Base-by-base conservation (phyloP, 2,329 filamentous ascomycete species). In the Penicillium crustosum region DNA sequence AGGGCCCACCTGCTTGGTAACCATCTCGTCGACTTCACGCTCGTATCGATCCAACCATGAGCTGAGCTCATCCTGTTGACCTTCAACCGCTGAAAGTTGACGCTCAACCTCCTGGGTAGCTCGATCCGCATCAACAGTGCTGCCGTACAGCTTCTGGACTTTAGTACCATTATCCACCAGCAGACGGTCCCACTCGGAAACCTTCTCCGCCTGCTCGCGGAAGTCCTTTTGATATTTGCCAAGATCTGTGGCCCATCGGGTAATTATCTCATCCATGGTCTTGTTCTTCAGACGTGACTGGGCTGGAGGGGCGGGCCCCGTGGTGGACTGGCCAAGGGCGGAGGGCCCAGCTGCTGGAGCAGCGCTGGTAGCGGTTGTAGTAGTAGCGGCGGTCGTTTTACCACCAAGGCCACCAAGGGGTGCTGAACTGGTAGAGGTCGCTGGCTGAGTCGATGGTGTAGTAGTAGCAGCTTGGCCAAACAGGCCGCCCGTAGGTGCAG, bases 241-340 rank as follows among this genome's bases (percentile, higher is more conserved):
- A 49, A 99, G 81, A 70, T 97, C 94, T 0, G 92, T 91, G 2
- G 94, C 94, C 94, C 94, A 99, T 33, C 92, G 87, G 4, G 91
- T 97, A 64, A 99, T 92, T 63, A 99, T 97, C 73, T 99, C 94
- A 70, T 99, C 94, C 90, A 99, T 97, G 0, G 93, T 96, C 79
- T 96, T 97, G 77, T 97, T 96, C 81, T 96, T 96, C 38, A 99
- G 82, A 29, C 94, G 89, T 4, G 93, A 94, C 68, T 95, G 86
- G 2, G 82, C 78, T 57, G 92, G 88, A 17, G 94, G 93, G 3
- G 88, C 81, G 1, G 93, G 91, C 0, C 93, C 93, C 35, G 86
- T 82, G 4, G 90, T 96, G 1, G 92, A 95, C 29, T 87, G 86
- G 19, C 86, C 86, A 49, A 93, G 77, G 29, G 65, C 53, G 15